Percentiles rank a stretch among this genome's conserved stretches.
phyloP scores from a whole-genome alignment of 2,329 filamentous ascomycete species.

The Penicillium italicum region DNA sequence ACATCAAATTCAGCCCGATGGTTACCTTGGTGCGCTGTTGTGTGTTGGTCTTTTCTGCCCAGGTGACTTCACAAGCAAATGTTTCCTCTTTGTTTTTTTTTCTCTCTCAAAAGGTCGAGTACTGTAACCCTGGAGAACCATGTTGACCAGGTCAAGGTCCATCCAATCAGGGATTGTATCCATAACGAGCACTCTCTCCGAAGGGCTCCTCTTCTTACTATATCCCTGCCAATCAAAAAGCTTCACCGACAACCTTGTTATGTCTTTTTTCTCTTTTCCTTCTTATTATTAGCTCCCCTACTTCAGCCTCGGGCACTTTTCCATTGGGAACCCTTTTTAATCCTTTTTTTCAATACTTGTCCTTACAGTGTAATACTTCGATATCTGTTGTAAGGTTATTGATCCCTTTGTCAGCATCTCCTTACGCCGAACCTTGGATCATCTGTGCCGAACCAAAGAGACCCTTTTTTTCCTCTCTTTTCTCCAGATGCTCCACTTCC shows the following conservation, averaged over 20 bases:
- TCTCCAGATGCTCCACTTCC: conserved; percentile 9
- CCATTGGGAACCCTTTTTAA: not conserved
- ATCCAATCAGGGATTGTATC: conserved; percentile 4
- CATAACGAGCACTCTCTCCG: conserved; percentile 6
- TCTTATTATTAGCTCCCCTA: conserved; percentile 5
- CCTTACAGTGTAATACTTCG: not conserved
- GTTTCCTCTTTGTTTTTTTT: not conserved
- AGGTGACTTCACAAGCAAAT: not conserved
- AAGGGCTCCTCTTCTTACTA: conserved; percentile 3
- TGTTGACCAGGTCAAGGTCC: not conserved
- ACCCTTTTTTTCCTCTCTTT: not conserved
- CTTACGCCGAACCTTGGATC: conserved; percentile 8
- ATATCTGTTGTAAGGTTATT: too few species aligned
- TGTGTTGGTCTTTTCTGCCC: not conserved
- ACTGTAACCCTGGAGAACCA: conserved; percentile 4
- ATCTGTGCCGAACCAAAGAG: not conserved
- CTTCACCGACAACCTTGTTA: not conserved
- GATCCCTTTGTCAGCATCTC: not conserved
- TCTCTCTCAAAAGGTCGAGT: not conserved
- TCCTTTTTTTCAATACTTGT: not conserved
- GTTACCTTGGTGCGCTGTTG: not conserved
- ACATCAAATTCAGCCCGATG: not conserved
- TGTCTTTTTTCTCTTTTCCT: not conserved
- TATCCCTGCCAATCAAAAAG: conserved; percentile 4
- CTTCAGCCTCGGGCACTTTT: not conserved